phyloP scores from a whole-genome alignment of 768 basidiomycete species.

The Collybiopsis luxurians region DNA sequence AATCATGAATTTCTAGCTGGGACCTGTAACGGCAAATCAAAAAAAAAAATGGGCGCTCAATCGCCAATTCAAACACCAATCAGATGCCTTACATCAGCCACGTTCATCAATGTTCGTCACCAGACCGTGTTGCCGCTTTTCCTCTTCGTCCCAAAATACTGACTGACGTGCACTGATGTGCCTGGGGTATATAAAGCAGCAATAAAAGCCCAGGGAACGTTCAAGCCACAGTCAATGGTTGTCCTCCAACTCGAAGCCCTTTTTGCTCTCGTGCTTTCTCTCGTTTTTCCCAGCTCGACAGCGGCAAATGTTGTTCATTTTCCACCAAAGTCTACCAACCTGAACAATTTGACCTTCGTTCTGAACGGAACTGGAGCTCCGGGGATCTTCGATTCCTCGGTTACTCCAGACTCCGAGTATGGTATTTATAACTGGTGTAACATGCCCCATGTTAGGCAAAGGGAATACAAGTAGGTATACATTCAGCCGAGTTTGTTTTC shows the following conservation, averaged over 20 bases:
- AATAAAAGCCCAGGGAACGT: not conserved
- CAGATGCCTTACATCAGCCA: no score
- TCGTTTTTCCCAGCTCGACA: constrained; percentile 6
- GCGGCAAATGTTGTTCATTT: constrained; percentile 29
- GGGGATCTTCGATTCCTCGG: constrained; percentile 43
- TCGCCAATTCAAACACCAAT: no score
- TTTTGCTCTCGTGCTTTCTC: not conserved
- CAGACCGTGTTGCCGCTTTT: no score
- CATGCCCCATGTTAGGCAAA: constrained; percentile 47
- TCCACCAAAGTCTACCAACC: constrained; percentile 33
- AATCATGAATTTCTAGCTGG: no score
- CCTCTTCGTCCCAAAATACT: no score
- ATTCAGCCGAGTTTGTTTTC: not conserved
- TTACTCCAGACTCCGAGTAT: constrained; percentile 35
- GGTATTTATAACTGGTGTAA: constrained; percentile 53
- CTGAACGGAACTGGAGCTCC: constrained; percentile 41
- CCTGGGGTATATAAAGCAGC: no score
- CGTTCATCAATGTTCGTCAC: no score
- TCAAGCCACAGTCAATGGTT: no score
- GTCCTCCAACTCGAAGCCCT: not conserved
- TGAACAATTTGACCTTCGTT: constrained; percentile 43
- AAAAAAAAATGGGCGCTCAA: no score
- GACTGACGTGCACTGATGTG: no score
- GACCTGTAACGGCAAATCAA: no score
- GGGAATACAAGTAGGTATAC: constrained; percentile 42